A percentile compares a stretch with the other conserved stretches of the same genome.
Conservation (phyloP, 2,329 filamentous ascomycete species). For the Apiospora rasikravindrae region DNA sequence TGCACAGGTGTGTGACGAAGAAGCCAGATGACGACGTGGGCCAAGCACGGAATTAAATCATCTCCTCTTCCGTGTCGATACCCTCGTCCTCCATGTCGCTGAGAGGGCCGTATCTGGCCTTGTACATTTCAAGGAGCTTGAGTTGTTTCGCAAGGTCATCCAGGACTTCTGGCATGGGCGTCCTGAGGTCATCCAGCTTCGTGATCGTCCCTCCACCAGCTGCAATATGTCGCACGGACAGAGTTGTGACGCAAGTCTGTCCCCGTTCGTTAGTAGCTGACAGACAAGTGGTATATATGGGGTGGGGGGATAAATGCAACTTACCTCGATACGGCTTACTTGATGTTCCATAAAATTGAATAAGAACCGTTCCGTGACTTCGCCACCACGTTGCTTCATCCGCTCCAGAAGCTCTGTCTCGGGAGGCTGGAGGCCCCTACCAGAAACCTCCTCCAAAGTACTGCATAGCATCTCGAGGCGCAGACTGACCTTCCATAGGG, state of each 20-base stretch:
- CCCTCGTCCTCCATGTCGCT: slow-evolving; percentile 39
- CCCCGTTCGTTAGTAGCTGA: slow-evolving; percentile 30
- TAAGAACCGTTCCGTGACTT: slow-evolving; percentile 87
- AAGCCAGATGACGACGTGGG: not conserved
- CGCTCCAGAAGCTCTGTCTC: slow-evolving; percentile 83
- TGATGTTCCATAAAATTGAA: slow-evolving; percentile 93
- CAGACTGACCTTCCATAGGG: slow-evolving; percentile 85
- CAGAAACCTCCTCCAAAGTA: slow-evolving; percentile 74
- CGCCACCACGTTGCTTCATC: slow-evolving; percentile 70
- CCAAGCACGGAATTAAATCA: not conserved
- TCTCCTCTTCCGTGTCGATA: slow-evolving; percentile 43
- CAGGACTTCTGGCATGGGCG: slow-evolving; percentile 77
- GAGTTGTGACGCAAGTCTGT: slow-evolving; percentile 80
- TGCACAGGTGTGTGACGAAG: slow-evolving; percentile 11
- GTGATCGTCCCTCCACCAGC: slow-evolving; percentile 67
- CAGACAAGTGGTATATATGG: too few species aligned
- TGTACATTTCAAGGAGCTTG: slow-evolving; percentile 67
- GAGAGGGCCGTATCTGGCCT: slow-evolving; percentile 56
- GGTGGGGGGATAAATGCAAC: slow-evolving; percentile 36
- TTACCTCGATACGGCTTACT: slow-evolving; percentile 92
- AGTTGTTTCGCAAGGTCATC: slow-evolving; percentile 65
- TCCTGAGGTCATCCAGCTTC: slow-evolving; percentile 73
- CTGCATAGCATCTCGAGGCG: slow-evolving; percentile 93
- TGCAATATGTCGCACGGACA: slow-evolving; percentile 80
- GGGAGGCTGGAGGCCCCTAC: slow-evolving; percentile 71